Conservation (phyloP, 1,284 basidiomycete species). For the Puccinia novopanici region DNA sequence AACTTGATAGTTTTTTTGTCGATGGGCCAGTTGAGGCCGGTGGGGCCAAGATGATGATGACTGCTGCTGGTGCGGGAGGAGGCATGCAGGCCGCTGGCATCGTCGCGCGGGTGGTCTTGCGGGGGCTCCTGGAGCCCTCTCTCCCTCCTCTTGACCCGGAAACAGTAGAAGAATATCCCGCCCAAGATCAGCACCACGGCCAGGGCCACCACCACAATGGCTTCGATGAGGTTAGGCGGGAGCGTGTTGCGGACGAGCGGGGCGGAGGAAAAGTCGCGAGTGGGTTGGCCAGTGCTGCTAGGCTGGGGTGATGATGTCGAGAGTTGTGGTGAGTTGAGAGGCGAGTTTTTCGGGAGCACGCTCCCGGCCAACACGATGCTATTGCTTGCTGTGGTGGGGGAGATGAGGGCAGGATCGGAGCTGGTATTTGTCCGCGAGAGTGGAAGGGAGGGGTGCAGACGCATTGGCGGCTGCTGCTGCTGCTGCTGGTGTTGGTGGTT, state of each 20-base stretch:
- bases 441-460: background rate
- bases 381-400: background rate
- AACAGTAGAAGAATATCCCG: background rate
- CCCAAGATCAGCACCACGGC: background rate
- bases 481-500: too few relatives aligned
- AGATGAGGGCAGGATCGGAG: background rate
- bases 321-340: background rate
- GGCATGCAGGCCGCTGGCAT: background rate
- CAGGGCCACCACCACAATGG: background rate
- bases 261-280: background rate
- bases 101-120: too few relatives aligned
- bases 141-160: background rate
- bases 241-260: background rate
- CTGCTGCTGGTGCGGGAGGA: background rate
- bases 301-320: background rate
- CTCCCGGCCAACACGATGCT: background rate
- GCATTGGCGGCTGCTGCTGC: background rate
- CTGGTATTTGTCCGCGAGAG: background rate
- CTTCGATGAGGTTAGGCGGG: conserved; percentile 8
- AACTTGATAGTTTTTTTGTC: conserved; percentile 26
- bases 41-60: background rate
- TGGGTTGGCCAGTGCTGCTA: background rate
- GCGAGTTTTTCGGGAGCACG: background rate
- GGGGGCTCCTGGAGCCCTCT: background rate
- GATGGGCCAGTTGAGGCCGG: background rate